phyloP scores from a whole-genome alignment of 2,329 filamentous ascomycete genomes.

The Calonectria crousiana region DNA sequence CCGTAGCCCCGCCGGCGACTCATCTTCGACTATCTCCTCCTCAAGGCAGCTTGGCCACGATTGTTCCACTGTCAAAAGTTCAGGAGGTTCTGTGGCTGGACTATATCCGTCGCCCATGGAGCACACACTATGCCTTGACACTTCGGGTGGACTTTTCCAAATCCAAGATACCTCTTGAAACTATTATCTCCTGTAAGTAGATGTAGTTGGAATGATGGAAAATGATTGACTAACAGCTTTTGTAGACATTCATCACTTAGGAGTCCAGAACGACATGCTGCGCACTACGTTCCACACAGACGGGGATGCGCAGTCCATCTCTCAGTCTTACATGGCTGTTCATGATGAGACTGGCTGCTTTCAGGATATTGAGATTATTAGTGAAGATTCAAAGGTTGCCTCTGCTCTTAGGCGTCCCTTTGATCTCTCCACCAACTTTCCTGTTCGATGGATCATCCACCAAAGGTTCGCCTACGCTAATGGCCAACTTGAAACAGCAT shows the following conservation, averaged over 20 bases:
- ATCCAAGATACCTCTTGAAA: neutral
- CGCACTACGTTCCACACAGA: neutral
- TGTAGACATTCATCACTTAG: neutral
- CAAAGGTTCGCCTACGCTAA: neutral
- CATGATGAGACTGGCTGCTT: neutral
- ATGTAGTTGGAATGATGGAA: fast-evolving
- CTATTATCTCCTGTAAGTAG: neutral
- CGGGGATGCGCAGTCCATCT: neutral
- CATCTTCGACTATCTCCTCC: neutral
- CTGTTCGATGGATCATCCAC: neutral
- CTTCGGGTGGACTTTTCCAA: neutral
- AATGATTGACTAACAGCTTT: neutral
- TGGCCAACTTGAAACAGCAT: neutral
- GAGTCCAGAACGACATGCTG: neutral
- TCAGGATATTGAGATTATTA: neutral
- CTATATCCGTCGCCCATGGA: neutral
- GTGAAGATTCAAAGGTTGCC: neutral
- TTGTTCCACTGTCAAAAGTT: neutral
- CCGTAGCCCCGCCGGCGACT: neutral
- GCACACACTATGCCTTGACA: neutral
- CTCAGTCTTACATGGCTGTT: neutral
- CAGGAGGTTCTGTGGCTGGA: neutral
- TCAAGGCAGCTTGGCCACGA: neutral
- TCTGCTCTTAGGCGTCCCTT: neutral
- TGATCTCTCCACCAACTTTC: neutral